phyloP scores from a whole-genome alignment of 805 yeast genomes.

The Saccharomyces cerevisiae region DNA sequence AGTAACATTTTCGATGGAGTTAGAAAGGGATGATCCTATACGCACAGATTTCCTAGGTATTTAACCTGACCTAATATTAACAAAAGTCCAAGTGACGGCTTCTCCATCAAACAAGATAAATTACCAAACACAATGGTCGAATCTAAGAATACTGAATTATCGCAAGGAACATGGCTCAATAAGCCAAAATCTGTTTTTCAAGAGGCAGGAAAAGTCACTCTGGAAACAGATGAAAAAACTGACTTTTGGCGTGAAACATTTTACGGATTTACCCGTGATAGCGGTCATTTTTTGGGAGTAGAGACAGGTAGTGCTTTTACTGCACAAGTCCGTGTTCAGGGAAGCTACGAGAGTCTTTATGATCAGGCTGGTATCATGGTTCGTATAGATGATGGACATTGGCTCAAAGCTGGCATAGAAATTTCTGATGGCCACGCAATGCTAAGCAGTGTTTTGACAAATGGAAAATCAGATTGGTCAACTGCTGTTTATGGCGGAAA shows the following conservation, averaged over 20 bases:
- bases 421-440: conserved; percentile 3
- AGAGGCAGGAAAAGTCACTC: neutral
- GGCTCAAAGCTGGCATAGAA: conserved; percentile 6
- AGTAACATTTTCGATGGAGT: too few relatives aligned
- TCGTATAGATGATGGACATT: neutral
- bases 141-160: neutral
- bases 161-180: neutral
- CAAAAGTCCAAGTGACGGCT: too few relatives aligned
- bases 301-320: conserved; percentile 2
- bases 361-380: conserved; percentile 6
- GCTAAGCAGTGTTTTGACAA: conserved; percentile 5
- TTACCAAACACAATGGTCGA: neutral
- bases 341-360: conserved; percentile 1
- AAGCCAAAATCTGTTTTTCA: neutral
- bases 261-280: conserved; percentile 2
- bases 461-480: conserved; percentile 3
- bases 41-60: too few relatives aligned
- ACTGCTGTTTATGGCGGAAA: conserved; percentile 1
- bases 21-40: too few relatives aligned
- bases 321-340: conserved; percentile 3
- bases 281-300: conserved; percentile 2
- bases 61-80: neutral
- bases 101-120: neutral
- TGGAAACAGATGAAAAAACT: neutral
- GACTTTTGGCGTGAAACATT: conserved; percentile 4